Conservation (phyloP, 208 protist genomes). For the Crithidia expoeki region DNA sequence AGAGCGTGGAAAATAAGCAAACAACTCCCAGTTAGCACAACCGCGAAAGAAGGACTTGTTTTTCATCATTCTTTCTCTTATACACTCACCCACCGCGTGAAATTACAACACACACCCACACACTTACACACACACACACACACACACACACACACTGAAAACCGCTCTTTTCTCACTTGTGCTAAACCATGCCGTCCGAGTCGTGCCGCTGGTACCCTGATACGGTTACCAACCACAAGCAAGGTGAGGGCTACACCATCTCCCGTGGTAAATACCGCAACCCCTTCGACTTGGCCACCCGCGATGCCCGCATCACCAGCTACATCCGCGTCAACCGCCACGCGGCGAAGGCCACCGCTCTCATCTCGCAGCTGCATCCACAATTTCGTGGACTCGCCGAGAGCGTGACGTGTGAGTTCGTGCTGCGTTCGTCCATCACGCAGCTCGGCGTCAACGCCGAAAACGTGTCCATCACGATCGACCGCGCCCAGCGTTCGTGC, state of each 20-base stretch:
- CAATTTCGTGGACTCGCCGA: conserved; percentile 82
- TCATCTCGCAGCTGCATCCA: conserved; percentile 56
- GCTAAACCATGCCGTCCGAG: conserved; percentile 45
- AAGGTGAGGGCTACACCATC: conserved; percentile 63
- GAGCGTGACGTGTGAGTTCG: conserved; percentile 72
- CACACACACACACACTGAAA: conserved; percentile 10
- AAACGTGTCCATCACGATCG: conserved; percentile 61
- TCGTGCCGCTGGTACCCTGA: conserved; percentile 87
- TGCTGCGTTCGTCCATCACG: conserved; percentile 87
- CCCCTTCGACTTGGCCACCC: conserved; percentile 80
- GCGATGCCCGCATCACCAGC: conserved; percentile 57
- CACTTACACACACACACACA: conserved; percentile 5
- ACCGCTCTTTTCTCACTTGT: background rate
- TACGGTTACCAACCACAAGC: conserved; percentile 67
- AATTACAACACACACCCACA: conserved; percentile 3
- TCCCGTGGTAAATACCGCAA: conserved; percentile 73
- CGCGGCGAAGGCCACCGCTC: conserved; percentile 41
- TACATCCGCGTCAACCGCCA: conserved; percentile 42
- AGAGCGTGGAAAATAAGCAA: no score
- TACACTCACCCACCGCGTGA: no score
- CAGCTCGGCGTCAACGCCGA: conserved; percentile 90
- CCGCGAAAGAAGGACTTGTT: no score
- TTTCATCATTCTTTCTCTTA: no score
- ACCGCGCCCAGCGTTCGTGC: conserved; percentile 37
- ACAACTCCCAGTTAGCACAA: no score